Evolutionary conservation across 2,329 filamentous ascomycete genomes (phyloP), one percentile per base, ranked within the genome.

Genomic region (Coniochaeta pulveracea): DNA sequence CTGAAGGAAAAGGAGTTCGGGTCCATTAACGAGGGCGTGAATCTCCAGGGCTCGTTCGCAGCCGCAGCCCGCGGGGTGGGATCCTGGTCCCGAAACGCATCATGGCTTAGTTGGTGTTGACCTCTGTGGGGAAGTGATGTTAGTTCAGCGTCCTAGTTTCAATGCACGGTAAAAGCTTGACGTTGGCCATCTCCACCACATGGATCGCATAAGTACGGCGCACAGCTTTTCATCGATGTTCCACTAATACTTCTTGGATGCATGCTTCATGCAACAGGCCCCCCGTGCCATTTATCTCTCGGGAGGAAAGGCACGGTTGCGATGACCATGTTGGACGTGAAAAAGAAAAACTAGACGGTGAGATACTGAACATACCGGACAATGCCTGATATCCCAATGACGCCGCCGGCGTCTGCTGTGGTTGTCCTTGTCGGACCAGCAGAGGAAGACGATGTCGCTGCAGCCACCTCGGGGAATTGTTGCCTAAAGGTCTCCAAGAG

Each of bases 11-110:
- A 85, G 19, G 84, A 82, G 54, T 80, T 85, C 12, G 85, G 77
- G 51, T 96, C 89, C 51, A 96, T 71, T 37, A 93, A 65, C 15
- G 86, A 91, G 4, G 88, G 85, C 3, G 88, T 93, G 49, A 94
- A 86, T 43, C 82, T 74, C 78, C 88, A 91, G 46, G 72, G 76
- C 45, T 95, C 86, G 48, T 81, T 77, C 26, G 80, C 72, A 12
- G 78, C 81, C 52, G 80, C 72, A 12, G 78, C 81, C 52, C 82
- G 75, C 5, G 85, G 85, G 4, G 85, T 93, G 14, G 83, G 80
- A 49, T 94, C 85, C 48, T 82, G 74, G 56, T 91, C 82, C 53
- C 62, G 58, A 46, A 72, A 75, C 23, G 54, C 56, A 37, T 62
- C 59, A 46, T 60, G 60, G 38, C 42, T 46, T 34, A 57, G n/a